Evolutionary conservation across 179 eudicot species (phyloP).

Genomic region (Beta corolliflora): DNA sequence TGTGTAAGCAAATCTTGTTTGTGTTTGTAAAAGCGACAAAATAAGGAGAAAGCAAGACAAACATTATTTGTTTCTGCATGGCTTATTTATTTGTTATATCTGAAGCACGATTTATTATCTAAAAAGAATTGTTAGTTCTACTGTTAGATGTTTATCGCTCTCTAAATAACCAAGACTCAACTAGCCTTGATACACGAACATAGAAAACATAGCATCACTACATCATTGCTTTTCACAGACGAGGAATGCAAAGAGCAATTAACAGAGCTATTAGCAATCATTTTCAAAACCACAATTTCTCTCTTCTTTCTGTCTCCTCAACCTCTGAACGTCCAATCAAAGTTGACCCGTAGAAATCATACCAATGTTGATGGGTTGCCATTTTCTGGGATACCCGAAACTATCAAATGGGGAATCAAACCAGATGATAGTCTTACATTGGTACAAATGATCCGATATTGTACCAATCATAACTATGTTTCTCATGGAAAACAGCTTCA

Average conservation of each 20-base stretch:
- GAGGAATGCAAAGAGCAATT: conserved; percentile 8
- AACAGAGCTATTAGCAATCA: not conserved
- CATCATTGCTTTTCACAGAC: not conserved
- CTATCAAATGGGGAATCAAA: not conserved
- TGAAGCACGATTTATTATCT: too few relatives aligned
- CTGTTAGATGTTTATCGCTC: not conserved
- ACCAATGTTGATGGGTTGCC: not conserved
- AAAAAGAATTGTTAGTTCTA: too few relatives aligned
- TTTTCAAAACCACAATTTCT: not conserved
- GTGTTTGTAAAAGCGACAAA: too few relatives aligned
- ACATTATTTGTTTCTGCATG: too few relatives aligned
- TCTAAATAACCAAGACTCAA: not conserved
- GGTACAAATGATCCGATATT: conserved; percentile 42
- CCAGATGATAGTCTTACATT: conserved; percentile 2
- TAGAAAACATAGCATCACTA: not conserved
- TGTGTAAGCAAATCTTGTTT: too few relatives aligned
- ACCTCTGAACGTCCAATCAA: not conserved
- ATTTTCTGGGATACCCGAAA: not conserved
- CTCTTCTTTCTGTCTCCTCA: not conserved
- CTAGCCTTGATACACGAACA: not conserved
- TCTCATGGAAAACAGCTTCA: conserved; percentile 62
- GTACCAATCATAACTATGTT: conserved; percentile 32
- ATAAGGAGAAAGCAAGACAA: too few relatives aligned
- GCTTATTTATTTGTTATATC: too few relatives aligned
- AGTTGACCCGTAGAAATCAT: not conserved